These are phyloP conservation scores for Teunomyces tritomae DNA, from an alignment of 805 yeast genomes.

Conservation along the genomic window DNA sequence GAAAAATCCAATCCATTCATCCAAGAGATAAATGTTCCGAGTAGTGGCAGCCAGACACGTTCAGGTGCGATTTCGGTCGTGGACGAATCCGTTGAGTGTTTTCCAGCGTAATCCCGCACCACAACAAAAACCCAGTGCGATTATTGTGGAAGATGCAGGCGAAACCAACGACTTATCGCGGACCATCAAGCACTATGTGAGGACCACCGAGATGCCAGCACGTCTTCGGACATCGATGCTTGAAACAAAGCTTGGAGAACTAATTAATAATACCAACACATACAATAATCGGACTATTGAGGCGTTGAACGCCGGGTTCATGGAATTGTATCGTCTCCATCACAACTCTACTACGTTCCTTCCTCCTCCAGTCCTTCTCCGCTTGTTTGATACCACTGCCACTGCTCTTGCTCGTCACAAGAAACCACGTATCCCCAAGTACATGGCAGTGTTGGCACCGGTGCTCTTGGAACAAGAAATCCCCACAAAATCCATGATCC, in stretches of 20 bases:
- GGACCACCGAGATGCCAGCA: slow-evolving; percentile 24
- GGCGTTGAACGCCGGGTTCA: slow-evolving; percentile 19
- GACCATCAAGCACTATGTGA: slow-evolving; percentile 25
- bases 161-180: slow-evolving; percentile 5
- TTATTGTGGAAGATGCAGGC: neutral
- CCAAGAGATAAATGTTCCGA: neutral
- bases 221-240: slow-evolving; percentile 17
- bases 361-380: slow-evolving; percentile 9
- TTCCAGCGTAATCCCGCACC: slow-evolving; percentile 5
- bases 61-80: slow-evolving; percentile 6
- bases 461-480: slow-evolving; percentile 14
- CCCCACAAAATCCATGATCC: slow-evolving; percentile 20
- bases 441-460: slow-evolving; percentile 23
- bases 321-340: slow-evolving; percentile 15
- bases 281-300: slow-evolving; percentile 13
- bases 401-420: slow-evolving; percentile 5
- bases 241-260: slow-evolving; percentile 16
- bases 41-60: neutral
- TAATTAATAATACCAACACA: slow-evolving; percentile 9
- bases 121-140: neutral
- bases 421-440: slow-evolving; percentile 23
- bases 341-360: slow-evolving; percentile 5
- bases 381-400: slow-evolving; percentile 18
- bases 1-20: neutral
- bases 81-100: slow-evolving; percentile 18